phyloP scores from a whole-genome alignment of 192 early-diverging fungal genomes.

The Coemansia umbellata region DNA sequence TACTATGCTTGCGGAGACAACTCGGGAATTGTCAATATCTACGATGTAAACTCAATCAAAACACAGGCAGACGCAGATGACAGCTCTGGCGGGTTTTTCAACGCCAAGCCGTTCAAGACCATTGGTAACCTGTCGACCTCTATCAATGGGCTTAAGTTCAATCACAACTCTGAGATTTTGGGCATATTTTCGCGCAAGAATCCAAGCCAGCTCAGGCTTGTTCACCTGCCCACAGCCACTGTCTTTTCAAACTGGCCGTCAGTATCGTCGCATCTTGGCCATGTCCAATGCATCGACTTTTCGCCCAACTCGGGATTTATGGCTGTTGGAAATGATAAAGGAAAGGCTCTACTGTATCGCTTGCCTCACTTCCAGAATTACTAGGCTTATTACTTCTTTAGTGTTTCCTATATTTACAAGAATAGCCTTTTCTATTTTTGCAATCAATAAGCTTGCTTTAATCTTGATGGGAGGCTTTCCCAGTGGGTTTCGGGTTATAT shows the following conservation, averaged over 20 bases:
- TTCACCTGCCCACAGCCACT: slow-evolving; percentile 74
- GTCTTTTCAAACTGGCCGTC: slow-evolving; percentile 98
- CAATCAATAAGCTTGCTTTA: too few relatives aligned
- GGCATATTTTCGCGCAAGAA: slow-evolving; percentile 69
- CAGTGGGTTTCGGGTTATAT: too few relatives aligned
- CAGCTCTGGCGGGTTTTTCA: slow-evolving; percentile 39
- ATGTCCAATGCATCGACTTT: slow-evolving; percentile 75
- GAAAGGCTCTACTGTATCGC: slow-evolving; percentile 82
- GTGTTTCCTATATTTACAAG: too few relatives aligned
- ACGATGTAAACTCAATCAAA: slow-evolving; percentile 49
- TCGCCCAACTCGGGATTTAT: slow-evolving; percentile 92
- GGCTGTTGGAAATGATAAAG: slow-evolving; percentile 87
- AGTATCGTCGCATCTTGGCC: slow-evolving; percentile 68
- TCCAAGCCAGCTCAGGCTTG: slow-evolving; percentile 74
- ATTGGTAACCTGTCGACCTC: slow-evolving; percentile 85
- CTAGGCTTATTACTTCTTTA: too few relatives aligned
- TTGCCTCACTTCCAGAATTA: slow-evolving; percentile 58
- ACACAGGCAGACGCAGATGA: slow-evolving; percentile 4
- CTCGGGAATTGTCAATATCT: slow-evolving; percentile 89
- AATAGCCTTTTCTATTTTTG: too few relatives aligned
- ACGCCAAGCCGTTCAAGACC: slow-evolving; percentile 62
- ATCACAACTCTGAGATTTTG: slow-evolving; percentile 82
- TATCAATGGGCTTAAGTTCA: slow-evolving; percentile 71
- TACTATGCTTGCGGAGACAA: slow-evolving; percentile 82
- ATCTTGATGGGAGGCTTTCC: too few relatives aligned